Conservation (phyloP, 768 basidiomycete genomes). For the Trametes cinnabarina region DNA sequence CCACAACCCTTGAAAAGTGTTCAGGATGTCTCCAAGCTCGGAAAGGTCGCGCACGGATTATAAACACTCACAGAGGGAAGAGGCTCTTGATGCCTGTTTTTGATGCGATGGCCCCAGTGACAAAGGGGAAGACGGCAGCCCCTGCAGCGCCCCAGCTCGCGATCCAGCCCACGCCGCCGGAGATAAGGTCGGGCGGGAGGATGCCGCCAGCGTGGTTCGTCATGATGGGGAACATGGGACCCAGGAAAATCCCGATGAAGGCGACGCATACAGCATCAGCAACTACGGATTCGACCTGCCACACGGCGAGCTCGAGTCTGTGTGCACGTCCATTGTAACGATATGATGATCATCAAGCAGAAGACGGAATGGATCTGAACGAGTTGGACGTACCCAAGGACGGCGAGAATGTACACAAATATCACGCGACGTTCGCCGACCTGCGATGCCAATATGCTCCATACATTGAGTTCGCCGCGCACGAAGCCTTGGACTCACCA, state of each 20-base stretch:
- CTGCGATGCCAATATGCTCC: slow-evolving; percentile 19
- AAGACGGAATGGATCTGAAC: neutral
- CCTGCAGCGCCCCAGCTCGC: slow-evolving; percentile 51
- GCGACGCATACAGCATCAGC: slow-evolving; percentile 52
- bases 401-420: slow-evolving; percentile 21
- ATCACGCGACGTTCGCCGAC: slow-evolving; percentile 35
- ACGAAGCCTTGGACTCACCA: no score
- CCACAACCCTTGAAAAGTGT: slow-evolving; percentile 11
- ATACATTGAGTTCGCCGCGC: no score
- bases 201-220: slow-evolving; percentile 42
- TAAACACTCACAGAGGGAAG: slow-evolving; percentile 45
- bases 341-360: no score
- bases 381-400: slow-evolving; percentile 33
- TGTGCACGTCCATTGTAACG: slow-evolving; percentile 24
- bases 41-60: no score
- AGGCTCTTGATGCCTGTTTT: slow-evolving; percentile 42
- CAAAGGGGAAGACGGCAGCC: slow-evolving; percentile 49
- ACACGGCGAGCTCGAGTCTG: slow-evolving; percentile 55
- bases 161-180: slow-evolving; percentile 49
- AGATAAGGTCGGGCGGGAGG: slow-evolving; percentile 44
- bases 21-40: no score
- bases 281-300: slow-evolving; percentile 53
- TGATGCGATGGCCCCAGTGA: slow-evolving; percentile 45
- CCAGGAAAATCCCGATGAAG: slow-evolving; percentile 52
- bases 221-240: slow-evolving; percentile 45